phyloP scores from a whole-genome alignment of 106 monocot species.

The Platanthera zijinensis region DNA sequence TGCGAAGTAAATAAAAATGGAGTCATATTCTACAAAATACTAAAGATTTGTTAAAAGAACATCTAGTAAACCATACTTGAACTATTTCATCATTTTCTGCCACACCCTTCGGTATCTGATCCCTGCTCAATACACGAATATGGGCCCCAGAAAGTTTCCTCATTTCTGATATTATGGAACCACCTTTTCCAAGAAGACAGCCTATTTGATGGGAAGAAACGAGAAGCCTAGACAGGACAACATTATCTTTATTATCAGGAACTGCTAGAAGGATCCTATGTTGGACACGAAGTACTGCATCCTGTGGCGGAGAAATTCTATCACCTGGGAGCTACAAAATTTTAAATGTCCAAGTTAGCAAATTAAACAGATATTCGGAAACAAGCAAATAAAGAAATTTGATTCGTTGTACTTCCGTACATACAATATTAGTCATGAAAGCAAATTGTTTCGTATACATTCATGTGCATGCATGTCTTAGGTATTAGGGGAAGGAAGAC shows the following conservation, averaged over 20 bases:
- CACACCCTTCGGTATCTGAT: slow-evolving; percentile 47
- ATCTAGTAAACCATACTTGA: slow-evolving; percentile 38
- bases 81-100: slow-evolving; percentile 72
- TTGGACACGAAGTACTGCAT: slow-evolving; percentile 66
- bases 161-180: slow-evolving; percentile 87
- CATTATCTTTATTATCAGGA: slow-evolving; percentile 40
- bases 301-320: slow-evolving; percentile 73
- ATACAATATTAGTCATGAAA: background rate
- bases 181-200: slow-evolving; percentile 89
- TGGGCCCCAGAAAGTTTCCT: slow-evolving; percentile 77
- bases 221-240: slow-evolving; percentile 37
- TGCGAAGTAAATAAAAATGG: background rate
- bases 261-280: slow-evolving; percentile 41
- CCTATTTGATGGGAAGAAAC: slow-evolving; percentile 72
- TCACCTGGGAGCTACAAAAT: slow-evolving; percentile 57
- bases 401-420: background rate
- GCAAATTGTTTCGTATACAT: background rate
- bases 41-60: background rate
- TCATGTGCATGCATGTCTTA: background rate
- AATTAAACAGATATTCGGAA: background rate
- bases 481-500: too few species aligned
- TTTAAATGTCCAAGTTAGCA: background rate
- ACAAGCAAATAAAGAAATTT: background rate
- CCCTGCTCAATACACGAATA: slow-evolving; percentile 64
- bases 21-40: background rate